Evolutionary conservation across 305 asterid species (phyloP).

Genomic region (Fraxinus paxiana): DNA sequence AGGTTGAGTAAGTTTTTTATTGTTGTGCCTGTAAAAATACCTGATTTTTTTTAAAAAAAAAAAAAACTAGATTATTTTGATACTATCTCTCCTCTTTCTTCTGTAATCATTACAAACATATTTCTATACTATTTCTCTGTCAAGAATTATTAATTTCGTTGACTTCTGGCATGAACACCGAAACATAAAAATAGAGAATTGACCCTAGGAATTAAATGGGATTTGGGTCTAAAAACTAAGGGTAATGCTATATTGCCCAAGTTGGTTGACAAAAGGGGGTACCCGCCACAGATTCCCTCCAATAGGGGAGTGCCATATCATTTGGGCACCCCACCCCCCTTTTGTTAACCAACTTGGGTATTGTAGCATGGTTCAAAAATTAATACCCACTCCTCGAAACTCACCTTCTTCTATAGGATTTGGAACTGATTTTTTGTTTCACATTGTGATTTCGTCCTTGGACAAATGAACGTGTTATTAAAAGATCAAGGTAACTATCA

Average conservation of each 20-base stretch:
- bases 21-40: background rate
- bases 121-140: background rate
- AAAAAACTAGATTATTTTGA: background rate
- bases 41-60: no score
- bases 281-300: no score
- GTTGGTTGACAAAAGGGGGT: no score
- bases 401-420: background rate
- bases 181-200: constrained; percentile 13
- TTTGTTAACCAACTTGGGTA: no score
- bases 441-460: background rate
- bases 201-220: background rate
- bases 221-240: background rate
- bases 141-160: background rate
- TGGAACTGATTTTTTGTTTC: background rate
- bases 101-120: no score
- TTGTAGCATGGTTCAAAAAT: no score
- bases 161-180: constrained; percentile 34
- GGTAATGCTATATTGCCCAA: no score
- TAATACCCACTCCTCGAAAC: background rate
- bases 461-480: background rate
- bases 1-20: no score
- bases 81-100: background rate
- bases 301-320: no score
- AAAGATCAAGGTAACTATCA: no score
- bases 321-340: no score